Evolutionary conservation across 345 rosid genomes (phyloP), one percentile per base, ranked within the genome.

Genomic region (Abelmoschus esculentus): DNA sequence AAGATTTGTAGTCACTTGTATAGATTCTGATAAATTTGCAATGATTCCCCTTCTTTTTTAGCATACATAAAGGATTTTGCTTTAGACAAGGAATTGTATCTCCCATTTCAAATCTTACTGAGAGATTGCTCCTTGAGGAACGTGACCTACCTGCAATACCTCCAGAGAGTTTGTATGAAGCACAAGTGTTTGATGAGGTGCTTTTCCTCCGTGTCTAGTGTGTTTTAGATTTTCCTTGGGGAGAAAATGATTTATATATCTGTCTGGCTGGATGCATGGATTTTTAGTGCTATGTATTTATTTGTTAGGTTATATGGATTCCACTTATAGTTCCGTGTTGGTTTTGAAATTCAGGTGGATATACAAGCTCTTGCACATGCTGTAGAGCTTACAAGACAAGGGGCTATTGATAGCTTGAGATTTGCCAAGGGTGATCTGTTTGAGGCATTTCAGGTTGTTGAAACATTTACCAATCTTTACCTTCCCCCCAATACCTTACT

Each of bases 291-390:
- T 36, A 4, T 28, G 53, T 64, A 3, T 46, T 5, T 31, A 4
- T 61, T 5, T 77, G 4, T 59, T 38, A 54, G 61, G 47, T 67
- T 5, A 26, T 12, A 17, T 34, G 38, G 53, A 61, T 70, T 55
- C 38, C 73, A 44, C 10, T 59, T 28, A 70, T 40, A 59, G 17
- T 46, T 46, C 2, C 47, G 6, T 70, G 29, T 11, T 59, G 31
- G 6, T 58, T 42, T 70, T 70, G 38, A 70, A 70, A 70, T 32
- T 58, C 81, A 93, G 98, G 93, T 85, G 75, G 98, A 93, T 72
- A 87, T 93, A 73, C 98, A 93, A 77, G 96, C 98, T 76, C 96
- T 93, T 78, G 93, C 91, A 28, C 97, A 93, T 88, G 97, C 97
- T 19, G 98, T 93, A 50, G 90, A 87, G 79, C 89, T 93, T 76